A percentile compares a stretch with the other conserved stretches of the same genome.
Evolutionary conservation across 164 flowering plant species (phyloP).

Genomic region (Dillenia suffruticosa): DNA sequence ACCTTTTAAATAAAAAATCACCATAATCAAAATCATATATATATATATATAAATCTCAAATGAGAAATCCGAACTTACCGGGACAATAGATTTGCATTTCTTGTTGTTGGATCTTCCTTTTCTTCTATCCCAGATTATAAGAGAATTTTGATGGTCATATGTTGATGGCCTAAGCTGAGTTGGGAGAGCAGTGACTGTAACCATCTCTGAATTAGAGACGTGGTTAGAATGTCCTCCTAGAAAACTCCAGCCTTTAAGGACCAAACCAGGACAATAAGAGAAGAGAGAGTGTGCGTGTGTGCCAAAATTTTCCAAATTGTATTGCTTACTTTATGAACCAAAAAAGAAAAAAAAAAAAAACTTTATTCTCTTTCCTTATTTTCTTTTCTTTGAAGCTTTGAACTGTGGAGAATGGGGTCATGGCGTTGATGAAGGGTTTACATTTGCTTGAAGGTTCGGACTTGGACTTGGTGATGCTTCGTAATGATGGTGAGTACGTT

Average conservation of each 20-base stretch:
- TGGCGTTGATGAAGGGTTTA: too few species aligned
- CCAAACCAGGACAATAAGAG: neutral
- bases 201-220: constrained; percentile 29
- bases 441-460: too few species aligned
- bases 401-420: too few species aligned
- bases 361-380: too few species aligned
- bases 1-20: constrained; percentile 32
- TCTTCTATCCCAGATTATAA: constrained; percentile 6
- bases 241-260: neutral
- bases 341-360: too few species aligned
- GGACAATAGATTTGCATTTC: constrained; percentile 24
- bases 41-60: neutral
- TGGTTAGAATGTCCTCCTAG: neutral
- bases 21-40: neutral
- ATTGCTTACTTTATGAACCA: neutral
- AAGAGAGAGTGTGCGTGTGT: neutral
- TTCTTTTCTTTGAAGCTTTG: too few species aligned
- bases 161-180: constrained; percentile 27
- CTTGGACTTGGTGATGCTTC: too few species aligned
- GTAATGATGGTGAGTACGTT: too few species aligned
- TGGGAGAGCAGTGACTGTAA: constrained; percentile 36
- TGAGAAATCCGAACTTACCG: constrained; percentile 28
- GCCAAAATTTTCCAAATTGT: neutral
- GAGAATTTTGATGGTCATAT: constrained; percentile 10
- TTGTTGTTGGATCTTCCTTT: constrained; percentile 28